A percentile compares a stretch with the other conserved stretches of the same genome.
Evolutionary conservation across 129 eudicot species (phyloP).

Genomic region (Smallanthus sonchifolius): DNA sequence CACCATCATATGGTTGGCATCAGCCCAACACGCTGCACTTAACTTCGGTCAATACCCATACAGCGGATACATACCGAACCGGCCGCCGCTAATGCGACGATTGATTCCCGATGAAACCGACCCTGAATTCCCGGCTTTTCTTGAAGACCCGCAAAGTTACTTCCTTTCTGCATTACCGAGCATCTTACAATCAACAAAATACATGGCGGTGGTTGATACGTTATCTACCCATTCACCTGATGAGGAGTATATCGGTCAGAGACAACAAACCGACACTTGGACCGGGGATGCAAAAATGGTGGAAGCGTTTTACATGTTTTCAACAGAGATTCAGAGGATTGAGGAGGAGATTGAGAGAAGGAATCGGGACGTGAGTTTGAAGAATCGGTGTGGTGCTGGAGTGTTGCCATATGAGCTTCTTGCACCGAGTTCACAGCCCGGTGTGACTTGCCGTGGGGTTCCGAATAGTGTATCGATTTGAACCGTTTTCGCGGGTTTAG

Average conservation of each 20-base stretch:
- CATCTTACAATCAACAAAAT: conserved; percentile 71
- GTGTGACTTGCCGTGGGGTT: conserved; percentile 88
- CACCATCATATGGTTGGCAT: conserved; percentile 81
- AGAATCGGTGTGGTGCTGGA: conserved; percentile 94
- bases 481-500: neutral
- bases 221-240: conserved; percentile 92
- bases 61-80: conserved; percentile 84
- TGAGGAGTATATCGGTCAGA: conserved; percentile 91
- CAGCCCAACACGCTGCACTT: conserved; percentile 94
- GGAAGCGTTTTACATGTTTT: conserved; percentile 66
- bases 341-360: conserved; percentile 78
- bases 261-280: conserved; percentile 65
- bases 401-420: conserved; percentile 88
- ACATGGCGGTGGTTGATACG: conserved; percentile 92
- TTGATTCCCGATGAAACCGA: conserved; percentile 68
- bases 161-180: conserved; percentile 69
- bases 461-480: conserved; percentile 83
- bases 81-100: conserved; percentile 77
- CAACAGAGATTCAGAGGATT: conserved; percentile 56
- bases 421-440: conserved; percentile 80
- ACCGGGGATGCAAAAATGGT: conserved; percentile 62
- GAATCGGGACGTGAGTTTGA: conserved; percentile 45
- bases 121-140: conserved; percentile 59
- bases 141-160: conserved; percentile 68
- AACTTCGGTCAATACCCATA: conserved; percentile 97